Evolutionary conservation across 2,329 filamentous ascomycete genomes (phyloP).

Genomic region (Lachnellula occidentalis): DNA sequence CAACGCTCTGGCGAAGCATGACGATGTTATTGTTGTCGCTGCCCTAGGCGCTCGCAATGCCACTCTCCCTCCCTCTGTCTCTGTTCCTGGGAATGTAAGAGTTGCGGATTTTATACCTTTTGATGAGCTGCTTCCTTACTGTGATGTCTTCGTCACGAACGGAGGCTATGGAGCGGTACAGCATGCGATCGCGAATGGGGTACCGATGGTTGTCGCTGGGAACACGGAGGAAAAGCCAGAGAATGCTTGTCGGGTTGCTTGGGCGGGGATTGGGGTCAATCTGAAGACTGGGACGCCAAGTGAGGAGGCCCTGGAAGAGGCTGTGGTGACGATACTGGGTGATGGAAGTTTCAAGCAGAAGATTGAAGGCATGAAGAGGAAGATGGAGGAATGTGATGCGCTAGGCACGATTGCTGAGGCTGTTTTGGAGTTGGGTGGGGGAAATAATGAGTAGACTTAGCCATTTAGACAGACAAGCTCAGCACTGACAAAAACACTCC

Average conservation of each 20-base stretch:
- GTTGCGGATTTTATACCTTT: constrained; percentile 33
- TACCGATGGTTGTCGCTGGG: constrained; percentile 32
- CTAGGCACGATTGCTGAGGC: constrained; percentile 4
- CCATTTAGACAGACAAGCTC: too few species aligned
- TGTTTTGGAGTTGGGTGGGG: constrained; percentile 6
- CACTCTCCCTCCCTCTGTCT: constrained; percentile 24
- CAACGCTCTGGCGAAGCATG: constrained; percentile 27
- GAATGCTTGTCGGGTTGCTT: constrained; percentile 27
- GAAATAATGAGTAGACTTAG: neutral
- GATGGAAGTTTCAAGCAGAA: constrained; percentile 5
- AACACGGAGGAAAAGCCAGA: constrained; percentile 32
- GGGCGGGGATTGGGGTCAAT: constrained; percentile 13
- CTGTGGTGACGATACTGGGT: neutral
- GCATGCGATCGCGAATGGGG: constrained; percentile 29
- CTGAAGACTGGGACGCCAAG: neutral
- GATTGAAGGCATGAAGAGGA: neutral
- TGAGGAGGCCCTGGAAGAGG: neutral
- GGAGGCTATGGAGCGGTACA: constrained; percentile 33
- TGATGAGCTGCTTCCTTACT: constrained; percentile 31
- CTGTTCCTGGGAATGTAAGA: constrained; percentile 28
- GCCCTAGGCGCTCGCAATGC: constrained; percentile 24
- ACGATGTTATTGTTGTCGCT: constrained; percentile 31
- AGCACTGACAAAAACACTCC: too few species aligned
- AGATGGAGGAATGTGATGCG: constrained; percentile 7
- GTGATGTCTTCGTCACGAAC: constrained; percentile 32